phyloP scores from a whole-genome alignment of 164 flowering plant genomes.

The grape (Vitis vinifera) region ASM3070453v1 NC_081807.1:1488501-1489000 shows the following conservation, averaged over 20 bases:
- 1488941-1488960: constrained; percentile 75
- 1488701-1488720: background rate
- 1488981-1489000: constrained; percentile 85
- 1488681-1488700: too few relatives aligned
- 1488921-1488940: constrained; percentile 79
- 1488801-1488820: constrained; percentile 55
- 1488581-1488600: too few relatives aligned
- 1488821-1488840: constrained; percentile 34
- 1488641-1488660: too few relatives aligned
- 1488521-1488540: too few relatives aligned
- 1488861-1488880: constrained; percentile 78
- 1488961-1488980: constrained; percentile 70
- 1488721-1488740: background rate
- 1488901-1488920: constrained; percentile 38
- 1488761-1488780: constrained; percentile 48
- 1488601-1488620: too few relatives aligned
- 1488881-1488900: constrained; percentile 66
- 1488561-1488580: too few relatives aligned
- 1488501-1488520: too few relatives aligned
- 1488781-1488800: constrained; percentile 68
- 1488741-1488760: too few relatives aligned
- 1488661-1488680: too few relatives aligned
- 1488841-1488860: constrained; percentile 54
- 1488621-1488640: too few relatives aligned
- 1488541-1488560: too few relatives aligned